Evolutionary conservation across 2,329 filamentous ascomycete genomes (phyloP).

Genomic region (Tolypocladium tropicale): DNA sequence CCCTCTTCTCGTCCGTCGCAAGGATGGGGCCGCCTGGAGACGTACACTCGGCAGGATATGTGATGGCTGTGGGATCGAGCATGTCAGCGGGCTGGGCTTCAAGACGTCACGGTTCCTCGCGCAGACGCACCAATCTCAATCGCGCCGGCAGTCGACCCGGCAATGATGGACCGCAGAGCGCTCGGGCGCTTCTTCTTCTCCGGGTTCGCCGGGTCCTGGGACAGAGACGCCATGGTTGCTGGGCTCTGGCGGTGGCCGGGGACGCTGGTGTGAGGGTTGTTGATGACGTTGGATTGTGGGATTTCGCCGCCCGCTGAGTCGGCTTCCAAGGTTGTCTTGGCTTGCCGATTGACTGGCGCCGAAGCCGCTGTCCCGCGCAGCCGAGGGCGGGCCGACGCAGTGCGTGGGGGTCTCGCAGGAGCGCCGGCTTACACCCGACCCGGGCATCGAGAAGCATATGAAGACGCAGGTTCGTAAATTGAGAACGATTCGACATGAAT

Average conservation of each 20-base stretch:
- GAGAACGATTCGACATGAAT: no score
- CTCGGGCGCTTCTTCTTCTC: conserved; percentile 50
- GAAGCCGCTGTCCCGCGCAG: background rate
- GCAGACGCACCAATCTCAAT: conserved; percentile 69
- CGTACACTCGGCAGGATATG: conserved; percentile 87
- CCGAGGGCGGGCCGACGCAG: no score
- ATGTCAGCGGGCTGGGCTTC: conserved; percentile 15
- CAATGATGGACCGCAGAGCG: conserved; percentile 78
- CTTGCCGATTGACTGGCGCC: background rate
- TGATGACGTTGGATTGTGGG: background rate
- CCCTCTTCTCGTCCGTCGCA: conserved; percentile 2
- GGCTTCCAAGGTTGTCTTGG: background rate
- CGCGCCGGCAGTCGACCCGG: conserved; percentile 86
- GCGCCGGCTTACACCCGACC: background rate
- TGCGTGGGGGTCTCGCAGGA: background rate
- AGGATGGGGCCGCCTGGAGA: conserved; percentile 7
- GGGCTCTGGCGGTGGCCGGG: background rate
- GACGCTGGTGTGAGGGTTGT: background rate
- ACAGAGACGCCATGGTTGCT: conserved; percentile 17
- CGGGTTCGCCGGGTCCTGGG: conserved; percentile 11
- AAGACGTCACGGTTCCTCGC: background rate
- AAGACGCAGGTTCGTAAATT: background rate
- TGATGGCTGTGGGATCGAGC: conserved; percentile 48
- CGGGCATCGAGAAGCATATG: background rate
- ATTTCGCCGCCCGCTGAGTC: background rate